These are phyloP conservation scores for Diaporthe australafricana DNA, from an alignment of 2,329 filamentous ascomycete species.

Conservation along the genomic window DNA sequence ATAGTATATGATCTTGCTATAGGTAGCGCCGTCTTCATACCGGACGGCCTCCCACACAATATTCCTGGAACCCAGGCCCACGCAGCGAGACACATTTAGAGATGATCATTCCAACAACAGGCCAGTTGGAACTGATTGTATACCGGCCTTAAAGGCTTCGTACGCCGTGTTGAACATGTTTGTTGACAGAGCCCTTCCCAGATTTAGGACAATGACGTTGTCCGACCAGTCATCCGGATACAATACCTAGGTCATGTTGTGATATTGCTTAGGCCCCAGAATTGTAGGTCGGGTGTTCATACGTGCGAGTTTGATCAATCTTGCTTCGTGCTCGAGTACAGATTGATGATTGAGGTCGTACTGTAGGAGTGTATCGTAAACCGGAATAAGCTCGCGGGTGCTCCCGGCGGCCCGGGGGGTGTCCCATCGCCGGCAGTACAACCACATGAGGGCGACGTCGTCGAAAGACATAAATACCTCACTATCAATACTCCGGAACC, in stretches of 20 bases:
- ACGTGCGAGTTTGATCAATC: background rate
- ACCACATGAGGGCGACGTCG: background rate
- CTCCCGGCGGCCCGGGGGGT: background rate
- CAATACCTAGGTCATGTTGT: background rate
- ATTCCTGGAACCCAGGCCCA: background rate
- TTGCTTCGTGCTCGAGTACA: background rate
- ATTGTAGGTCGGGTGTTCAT: background rate
- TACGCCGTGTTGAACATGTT: background rate
- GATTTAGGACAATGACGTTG: background rate
- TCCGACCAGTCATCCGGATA: background rate
- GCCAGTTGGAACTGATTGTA: background rate
- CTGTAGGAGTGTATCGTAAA: background rate
- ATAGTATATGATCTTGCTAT: background rate
- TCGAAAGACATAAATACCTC: background rate
- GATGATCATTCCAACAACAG: constrained; percentile 8
- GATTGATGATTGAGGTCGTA: background rate
- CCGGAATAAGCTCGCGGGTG: background rate
- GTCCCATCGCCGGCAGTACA: background rate
- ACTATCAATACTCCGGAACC: constrained; percentile 3
- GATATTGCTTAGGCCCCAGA: background rate
- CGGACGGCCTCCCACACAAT: background rate
- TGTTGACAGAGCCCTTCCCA: background rate
- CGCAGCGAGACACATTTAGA: background rate
- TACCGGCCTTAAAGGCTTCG: background rate
- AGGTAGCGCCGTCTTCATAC: background rate